Percentiles rank a stretch among this genome's conserved stretches.
Evolutionary conservation across 2,329 filamentous ascomycete genomes (phyloP).

Genomic region (Aureobasidium leucospermi): DNA sequence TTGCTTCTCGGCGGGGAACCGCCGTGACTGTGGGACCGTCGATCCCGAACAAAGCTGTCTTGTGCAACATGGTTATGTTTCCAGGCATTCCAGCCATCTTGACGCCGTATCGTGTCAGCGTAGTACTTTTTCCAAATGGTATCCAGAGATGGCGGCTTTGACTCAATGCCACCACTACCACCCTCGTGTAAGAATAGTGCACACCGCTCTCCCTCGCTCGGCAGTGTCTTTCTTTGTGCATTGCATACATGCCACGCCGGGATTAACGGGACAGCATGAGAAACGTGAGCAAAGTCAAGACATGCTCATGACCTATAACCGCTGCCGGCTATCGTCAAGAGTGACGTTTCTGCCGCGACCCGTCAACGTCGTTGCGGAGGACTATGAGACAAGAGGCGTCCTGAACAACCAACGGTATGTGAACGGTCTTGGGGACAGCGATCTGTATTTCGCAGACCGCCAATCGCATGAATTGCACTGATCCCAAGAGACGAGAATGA

Average conservation of each 20-base stretch:
- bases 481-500: not conserved
- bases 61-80: not conserved
- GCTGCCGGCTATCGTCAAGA: not conserved
- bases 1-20: not conserved
- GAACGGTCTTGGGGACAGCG: not conserved
- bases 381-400: slow-evolving; percentile 13
- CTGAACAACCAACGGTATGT: not conserved
- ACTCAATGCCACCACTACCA: not conserved
- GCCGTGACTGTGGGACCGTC: not conserved
- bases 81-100: slow-evolving; percentile 2
- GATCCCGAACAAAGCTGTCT: not conserved
- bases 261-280: not conserved
- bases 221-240: slow-evolving; percentile 2
- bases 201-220: not conserved
- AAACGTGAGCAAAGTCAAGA: not conserved
- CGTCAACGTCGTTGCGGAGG: slow-evolving; percentile 10
- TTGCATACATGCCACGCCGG: slow-evolving; percentile 3
- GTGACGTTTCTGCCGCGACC: slow-evolving; percentile 9
- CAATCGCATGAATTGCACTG: not conserved
- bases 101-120: not conserved
- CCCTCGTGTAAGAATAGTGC: not conserved
- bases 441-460: slow-evolving; percentile 6
- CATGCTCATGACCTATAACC: slow-evolving; percentile 1
- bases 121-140: slow-evolving; percentile 2
- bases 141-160: not conserved